Base-by-base conservation (phyloP, 768 basidiomycete genomes). In the Rhizopogon vinicolor region DNA sequence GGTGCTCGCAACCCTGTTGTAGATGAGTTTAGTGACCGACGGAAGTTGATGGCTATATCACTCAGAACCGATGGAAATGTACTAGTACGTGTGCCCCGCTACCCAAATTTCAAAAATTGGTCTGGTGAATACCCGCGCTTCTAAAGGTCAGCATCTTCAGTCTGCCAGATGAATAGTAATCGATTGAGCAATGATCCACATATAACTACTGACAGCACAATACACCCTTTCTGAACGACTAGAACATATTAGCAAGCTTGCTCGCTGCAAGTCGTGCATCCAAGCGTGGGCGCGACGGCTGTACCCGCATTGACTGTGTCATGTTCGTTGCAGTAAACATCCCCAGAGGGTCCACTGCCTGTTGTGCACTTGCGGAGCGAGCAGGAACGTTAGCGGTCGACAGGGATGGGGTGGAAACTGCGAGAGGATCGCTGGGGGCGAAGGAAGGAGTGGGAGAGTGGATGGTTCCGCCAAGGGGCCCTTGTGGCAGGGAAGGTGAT, bases 171-270 rank as follows among this genome's bases (percentile, higher is more conserved):
- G 14, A 37, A 37, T 37, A 49, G 13, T 8, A 49, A 49, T 49
- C 14, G 19, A 49, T 49, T 49, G 14, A 25, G 19, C n/a, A 49
- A 13, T 49, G 35, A 53, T 33, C 29, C 44, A 53, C 44, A 53
- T 5, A 49, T 35, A 22, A 25, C 9, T 37, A 25, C 14, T 37
- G 35, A 37, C 37, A 37, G 35, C 19, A 49, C 16, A 7, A n/a
- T 22, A 19, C 35, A 25, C 37, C 37, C 48, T 35, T 35, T 48
- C 46, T 33, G 31, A 49, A 37, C 14, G 19, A 25, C 65, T 73
- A 91, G 66, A 91, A 90, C 86, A 91, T 88, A 65, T 93, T 95
- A 7, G 91, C 92, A 54, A 94, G 78, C 68, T 93, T 94, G 67
- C 90, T 90, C 18, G 91, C 92, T 13, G 91, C 91, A 64, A 91